These are phyloP conservation scores for Botryotinia globosa DNA, from an alignment of 2,329 filamentous ascomycete genomes.

Conservation along the genomic window DNA sequence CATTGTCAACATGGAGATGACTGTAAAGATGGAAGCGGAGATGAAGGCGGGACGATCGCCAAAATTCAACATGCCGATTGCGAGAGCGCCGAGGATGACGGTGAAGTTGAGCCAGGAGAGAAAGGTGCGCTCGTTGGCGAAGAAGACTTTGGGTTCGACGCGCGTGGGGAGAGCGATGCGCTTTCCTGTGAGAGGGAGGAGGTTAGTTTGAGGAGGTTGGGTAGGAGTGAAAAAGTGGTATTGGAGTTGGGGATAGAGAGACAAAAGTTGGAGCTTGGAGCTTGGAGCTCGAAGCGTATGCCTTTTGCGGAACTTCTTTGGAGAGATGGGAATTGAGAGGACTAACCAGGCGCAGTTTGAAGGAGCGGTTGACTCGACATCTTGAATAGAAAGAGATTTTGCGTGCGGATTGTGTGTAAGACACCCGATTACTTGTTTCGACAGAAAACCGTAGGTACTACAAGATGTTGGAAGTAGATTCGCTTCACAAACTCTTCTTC, in stretches of 20 bases:
- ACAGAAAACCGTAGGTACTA: background rate
- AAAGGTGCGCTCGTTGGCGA: slow-evolving; percentile 99
- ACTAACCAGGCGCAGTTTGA: slow-evolving; percentile 82
- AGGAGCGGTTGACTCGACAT: slow-evolving; percentile 98
- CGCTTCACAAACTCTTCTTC: background rate
- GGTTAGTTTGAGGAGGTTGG: slow-evolving; percentile 19
- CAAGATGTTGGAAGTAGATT: background rate
- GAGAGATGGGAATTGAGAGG: background rate
- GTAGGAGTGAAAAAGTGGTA: background rate
- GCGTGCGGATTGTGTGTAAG: background rate
- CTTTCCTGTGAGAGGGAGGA: slow-evolving; percentile 64
- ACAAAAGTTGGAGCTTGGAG: background rate
- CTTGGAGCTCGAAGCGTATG: background rate
- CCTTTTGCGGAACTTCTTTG: background rate
- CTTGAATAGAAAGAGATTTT: background rate
- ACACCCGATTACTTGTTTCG: background rate
- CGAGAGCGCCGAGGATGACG: slow-evolving; percentile 93
- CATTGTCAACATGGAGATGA: slow-evolving; percentile 94
- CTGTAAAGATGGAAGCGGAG: slow-evolving; percentile 87
- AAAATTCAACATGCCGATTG: slow-evolving; percentile 97
- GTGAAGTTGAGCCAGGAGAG: slow-evolving; percentile 99
- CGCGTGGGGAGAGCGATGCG: slow-evolving; percentile 96
- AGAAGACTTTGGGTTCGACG: slow-evolving; percentile 99
- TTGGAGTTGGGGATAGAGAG: background rate
- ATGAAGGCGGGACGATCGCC: slow-evolving; percentile 93